Base-by-base conservation (phyloP, 2,329 filamentous ascomycete species). In the Hypoxylon sp. region DNA sequence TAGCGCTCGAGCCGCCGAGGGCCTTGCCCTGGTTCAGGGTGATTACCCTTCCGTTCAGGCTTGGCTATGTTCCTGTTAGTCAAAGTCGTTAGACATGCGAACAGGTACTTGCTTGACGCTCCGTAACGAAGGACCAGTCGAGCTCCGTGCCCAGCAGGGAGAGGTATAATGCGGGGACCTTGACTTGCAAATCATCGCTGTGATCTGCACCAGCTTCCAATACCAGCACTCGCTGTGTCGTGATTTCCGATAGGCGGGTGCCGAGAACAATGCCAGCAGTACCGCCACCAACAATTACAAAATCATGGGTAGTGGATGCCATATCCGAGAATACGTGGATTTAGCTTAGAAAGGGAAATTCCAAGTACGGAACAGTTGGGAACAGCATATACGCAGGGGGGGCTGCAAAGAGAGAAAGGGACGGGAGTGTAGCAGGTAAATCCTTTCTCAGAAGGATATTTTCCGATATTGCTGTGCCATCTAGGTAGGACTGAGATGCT, bases 1-100 rank as follows among this genome's bases (percentile, higher is more conserved):
- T 67, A 14, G 58, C 61, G 33, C 62, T 70, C 0, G 65, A 70
- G 5, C 67, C 69, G 3, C 70, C 69, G 9, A 72, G 67, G n/a
- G 54, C 38, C 32, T 64, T 67, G 5, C 67, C 70, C 48, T 72
- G 70, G 8, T 54, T 64, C 9, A 72, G 1, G n/a, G 33, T 61
- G 4, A 72, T 49, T 8, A 55, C 45, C 38, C 67, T 58, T 4
- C 61, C 63, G 7, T 60, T 40, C 11, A 70, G 59, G 0, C 20
- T 26, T 5, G 62, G 16, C 67, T 71, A 40, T n/a, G 3, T 7
- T 30, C 2, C 18, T 22, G 12, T 36, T 16, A 28, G 48, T n/a
- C 36, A 24, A 26, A 20, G 28, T 30, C 12, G 14, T n/a, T n/a
- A n/a, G n/a, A n/a, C n/a, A 28, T 14, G 2, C 4, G 20, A 24